Conservation (phyloP, 306 rosid genomes). For the Prunus persica region DNA sequence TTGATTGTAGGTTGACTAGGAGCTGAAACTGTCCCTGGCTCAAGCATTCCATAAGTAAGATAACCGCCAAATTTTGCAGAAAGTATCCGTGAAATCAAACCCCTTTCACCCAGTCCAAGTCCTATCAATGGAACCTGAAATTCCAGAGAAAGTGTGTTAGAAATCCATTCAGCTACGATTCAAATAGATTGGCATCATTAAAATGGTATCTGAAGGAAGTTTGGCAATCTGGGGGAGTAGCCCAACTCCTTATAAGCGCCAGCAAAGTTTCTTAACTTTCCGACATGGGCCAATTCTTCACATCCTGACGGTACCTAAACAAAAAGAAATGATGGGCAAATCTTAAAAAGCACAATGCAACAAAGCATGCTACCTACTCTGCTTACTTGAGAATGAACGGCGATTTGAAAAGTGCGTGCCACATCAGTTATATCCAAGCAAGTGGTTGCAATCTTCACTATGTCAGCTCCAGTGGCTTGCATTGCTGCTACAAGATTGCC, state of each 20-base stretch:
- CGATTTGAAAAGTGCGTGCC: constrained; percentile 68
- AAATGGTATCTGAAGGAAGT: no score
- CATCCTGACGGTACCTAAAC: no score
- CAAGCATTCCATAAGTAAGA: constrained; percentile 83
- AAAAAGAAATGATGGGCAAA: not conserved
- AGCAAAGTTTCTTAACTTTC: no score
- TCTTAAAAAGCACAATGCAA: not conserved
- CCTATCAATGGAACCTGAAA: constrained; percentile 87
- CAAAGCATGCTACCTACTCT: constrained; percentile 15
- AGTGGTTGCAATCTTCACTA: constrained; percentile 88
- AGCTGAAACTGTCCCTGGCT: constrained; percentile 81
- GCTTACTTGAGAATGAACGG: constrained; percentile 88
- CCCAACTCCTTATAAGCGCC: no score
- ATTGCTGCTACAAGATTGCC: constrained; percentile 84
- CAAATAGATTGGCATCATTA: no score
- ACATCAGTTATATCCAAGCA: constrained; percentile 87
- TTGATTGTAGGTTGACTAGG: constrained; percentile 86
- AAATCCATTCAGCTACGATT: no score
- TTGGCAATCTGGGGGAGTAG: no score
- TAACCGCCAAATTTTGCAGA: constrained; percentile 89
- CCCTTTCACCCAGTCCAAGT: constrained; percentile 92
- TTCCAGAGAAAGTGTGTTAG: constrained; percentile 5
- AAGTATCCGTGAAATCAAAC: constrained; percentile 74
- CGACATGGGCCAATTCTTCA: no score
- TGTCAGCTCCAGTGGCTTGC: constrained; percentile 90